Conservation (phyloP, 2,329 filamentous ascomycete genomes). For the Hypoxylon sp. region DNA sequence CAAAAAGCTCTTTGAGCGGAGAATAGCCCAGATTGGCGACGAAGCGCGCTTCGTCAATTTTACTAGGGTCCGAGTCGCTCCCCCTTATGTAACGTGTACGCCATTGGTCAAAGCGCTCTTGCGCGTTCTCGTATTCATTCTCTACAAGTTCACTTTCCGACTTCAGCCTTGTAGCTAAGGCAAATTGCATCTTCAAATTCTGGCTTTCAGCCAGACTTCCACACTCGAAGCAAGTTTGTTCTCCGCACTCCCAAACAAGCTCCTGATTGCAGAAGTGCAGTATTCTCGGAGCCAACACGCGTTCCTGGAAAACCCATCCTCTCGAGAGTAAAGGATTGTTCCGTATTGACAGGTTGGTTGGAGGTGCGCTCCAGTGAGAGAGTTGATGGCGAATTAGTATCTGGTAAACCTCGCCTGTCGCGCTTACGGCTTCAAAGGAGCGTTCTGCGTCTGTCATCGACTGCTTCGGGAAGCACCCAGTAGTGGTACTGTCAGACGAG, state of each 20-base stretch:
- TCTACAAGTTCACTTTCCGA: not conserved
- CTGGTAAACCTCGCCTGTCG: not conserved
- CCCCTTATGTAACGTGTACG: not conserved
- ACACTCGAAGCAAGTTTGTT: slow-evolving; percentile 1
- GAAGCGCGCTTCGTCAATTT: not conserved
- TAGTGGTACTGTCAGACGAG: not conserved
- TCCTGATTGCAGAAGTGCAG: not conserved
- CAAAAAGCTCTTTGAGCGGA: slow-evolving; percentile 1
- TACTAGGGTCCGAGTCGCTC: not conserved
- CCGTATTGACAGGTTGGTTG: not conserved
- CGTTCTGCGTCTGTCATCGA: not conserved
- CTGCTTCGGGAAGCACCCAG: not conserved
- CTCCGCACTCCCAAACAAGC: not conserved
- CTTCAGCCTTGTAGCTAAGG: not conserved
- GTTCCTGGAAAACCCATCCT: slow-evolving; percentile 1
- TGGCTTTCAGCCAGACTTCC: not conserved
- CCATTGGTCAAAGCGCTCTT: not conserved
- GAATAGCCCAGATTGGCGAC: not conserved
- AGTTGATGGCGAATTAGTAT: not conserved
- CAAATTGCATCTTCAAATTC: not conserved
- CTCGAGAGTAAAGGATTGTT: slow-evolving; percentile 3
- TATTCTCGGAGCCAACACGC: not conserved
- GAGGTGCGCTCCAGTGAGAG: not conserved
- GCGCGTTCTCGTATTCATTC: not conserved
- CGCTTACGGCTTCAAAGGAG: not conserved